phyloP scores from a whole-genome alignment of 1,284 basidiomycete species.

The Leccinum pseudoinsigne region DNA sequence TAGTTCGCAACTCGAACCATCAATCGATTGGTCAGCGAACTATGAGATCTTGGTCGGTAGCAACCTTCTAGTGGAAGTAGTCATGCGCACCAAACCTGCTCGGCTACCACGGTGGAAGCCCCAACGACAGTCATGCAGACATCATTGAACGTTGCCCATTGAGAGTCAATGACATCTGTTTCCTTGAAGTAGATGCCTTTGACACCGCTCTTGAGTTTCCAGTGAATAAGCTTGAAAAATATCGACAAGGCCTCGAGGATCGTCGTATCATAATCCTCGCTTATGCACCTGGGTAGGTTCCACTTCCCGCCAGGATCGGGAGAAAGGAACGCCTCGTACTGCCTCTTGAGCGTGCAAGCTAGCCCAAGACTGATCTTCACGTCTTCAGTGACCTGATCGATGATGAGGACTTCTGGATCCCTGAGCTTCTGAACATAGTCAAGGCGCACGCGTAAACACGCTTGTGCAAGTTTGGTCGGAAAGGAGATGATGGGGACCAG shows the following conservation, averaged over 20 bases:
- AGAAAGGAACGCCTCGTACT: conserved; percentile 87
- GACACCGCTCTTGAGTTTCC: conserved; percentile 92
- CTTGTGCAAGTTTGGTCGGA: conserved; percentile 93
- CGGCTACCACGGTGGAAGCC: conserved; percentile 91
- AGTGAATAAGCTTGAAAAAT: conserved; percentile 95
- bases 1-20: conserved; percentile 91
- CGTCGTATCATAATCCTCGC: conserved; percentile 87
- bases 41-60: conserved; percentile 27
- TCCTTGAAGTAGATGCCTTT: conserved; percentile 97
- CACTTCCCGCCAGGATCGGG: conserved; percentile 88
- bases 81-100: conserved; percentile 81
- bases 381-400: conserved; percentile 96
- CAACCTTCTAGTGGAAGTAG: conserved; percentile 2
- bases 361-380: conserved; percentile 90
- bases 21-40: conserved; percentile 86
- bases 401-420: conserved; percentile 87
- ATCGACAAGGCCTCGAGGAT: conserved; percentile 87
- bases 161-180: conserved; percentile 94
- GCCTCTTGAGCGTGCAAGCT: conserved; percentile 92
- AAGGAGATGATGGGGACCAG: conserved; percentile 94
- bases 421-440: conserved; percentile 90
- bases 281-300: conserved; percentile 87
- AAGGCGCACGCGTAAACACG: conserved; percentile 85
- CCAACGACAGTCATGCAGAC: conserved; percentile 89
- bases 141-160: conserved; percentile 95